Conservation (phyloP, 768 basidiomycete species). For the Trametes cubensis region DNA sequence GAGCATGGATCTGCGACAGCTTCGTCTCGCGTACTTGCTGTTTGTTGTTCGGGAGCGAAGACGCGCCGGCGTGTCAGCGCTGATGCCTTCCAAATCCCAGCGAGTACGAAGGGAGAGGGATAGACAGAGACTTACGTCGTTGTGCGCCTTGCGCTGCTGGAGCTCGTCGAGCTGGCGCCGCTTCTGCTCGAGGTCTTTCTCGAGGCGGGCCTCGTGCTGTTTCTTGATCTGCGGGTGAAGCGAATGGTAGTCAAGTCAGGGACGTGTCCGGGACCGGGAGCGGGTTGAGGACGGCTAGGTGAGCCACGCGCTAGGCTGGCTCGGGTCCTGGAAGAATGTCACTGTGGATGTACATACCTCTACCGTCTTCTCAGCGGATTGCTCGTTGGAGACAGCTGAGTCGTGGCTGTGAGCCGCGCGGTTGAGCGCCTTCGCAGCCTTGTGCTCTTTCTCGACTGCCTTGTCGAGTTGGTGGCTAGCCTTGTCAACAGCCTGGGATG, state of each 20-base stretch:
- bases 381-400: conserved; percentile 44
- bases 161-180: conserved; percentile 30
- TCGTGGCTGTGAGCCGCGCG: conserved; percentile 58
- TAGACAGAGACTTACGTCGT: conserved; percentile 29
- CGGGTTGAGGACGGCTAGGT: neutral
- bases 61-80: neutral
- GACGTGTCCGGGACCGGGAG: neutral
- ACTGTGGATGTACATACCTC: conserved; percentile 44
- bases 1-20: conserved; percentile 32
- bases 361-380: conserved; percentile 46
- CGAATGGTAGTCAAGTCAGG: neutral
- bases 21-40: conserved; percentile 30
- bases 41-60: neutral
- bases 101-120: neutral
- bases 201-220: conserved; percentile 31
- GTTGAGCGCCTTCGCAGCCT: conserved; percentile 51
- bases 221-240: conserved; percentile 28
- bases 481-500: conserved; percentile 46
- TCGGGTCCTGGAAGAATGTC: no score
- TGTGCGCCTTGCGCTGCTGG: conserved; percentile 33
- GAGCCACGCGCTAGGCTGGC: neutral
- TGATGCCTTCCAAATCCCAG: neutral
- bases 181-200: conserved; percentile 31
- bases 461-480: conserved; percentile 51
- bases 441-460: conserved; percentile 53